These are phyloP conservation scores for Tetrahymena elliotti DNA, from an alignment of 73 alveolate species.

Conservation along the genomic window DNA sequence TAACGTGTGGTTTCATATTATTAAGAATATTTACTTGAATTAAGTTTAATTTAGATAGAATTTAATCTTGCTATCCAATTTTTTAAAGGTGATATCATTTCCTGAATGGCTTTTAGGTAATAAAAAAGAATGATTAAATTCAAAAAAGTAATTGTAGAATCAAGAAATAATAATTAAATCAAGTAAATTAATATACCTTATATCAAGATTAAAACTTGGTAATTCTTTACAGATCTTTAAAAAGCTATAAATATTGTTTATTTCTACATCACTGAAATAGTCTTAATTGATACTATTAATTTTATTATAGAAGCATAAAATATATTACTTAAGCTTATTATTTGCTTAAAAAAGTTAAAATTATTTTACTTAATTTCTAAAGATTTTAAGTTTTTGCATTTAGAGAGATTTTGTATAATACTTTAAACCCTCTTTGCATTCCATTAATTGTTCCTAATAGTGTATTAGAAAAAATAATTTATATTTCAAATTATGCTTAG, in stretches of 20 bases:
- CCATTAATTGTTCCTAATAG: neutral
- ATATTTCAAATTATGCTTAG: too few species aligned
- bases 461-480: too few species aligned
- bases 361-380: neutral
- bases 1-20: too few species aligned
- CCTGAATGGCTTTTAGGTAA: neutral
- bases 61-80: neutral
- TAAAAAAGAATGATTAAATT: too few species aligned
- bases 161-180: too few species aligned
- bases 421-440: neutral
- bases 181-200: neutral
- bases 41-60: neutral
- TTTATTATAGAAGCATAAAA: too few species aligned
- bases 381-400: neutral
- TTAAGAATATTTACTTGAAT: neutral
- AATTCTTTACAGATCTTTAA: neutral
- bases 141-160: too few species aligned
- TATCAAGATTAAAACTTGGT: neutral
- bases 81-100: neutral
- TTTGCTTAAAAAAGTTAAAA: too few species aligned
- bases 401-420: too few species aligned
- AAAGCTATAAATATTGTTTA: too few species aligned
- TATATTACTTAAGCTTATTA: too few species aligned
- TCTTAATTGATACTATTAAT: neutral
- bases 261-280: neutral